These are phyloP conservation scores for Fonsecaea nubica DNA, from an alignment of 2,329 filamentous ascomycete species.

Conservation along the genomic window DNA sequence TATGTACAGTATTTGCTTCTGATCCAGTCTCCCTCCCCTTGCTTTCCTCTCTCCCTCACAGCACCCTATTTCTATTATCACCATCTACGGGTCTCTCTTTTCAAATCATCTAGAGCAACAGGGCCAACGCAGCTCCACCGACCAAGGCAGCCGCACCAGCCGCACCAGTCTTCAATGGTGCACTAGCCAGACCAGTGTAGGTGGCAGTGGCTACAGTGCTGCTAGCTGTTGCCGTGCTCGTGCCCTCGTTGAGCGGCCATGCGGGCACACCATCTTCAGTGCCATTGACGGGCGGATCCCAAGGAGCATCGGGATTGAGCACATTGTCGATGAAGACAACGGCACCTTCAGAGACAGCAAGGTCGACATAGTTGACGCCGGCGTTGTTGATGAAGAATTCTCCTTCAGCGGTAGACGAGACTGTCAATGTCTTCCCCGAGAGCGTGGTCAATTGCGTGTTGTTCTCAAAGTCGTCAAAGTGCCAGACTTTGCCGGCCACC, in stretches of 20 bases:
- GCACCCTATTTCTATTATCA: background rate
- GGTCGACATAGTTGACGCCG: slow-evolving; percentile 21
- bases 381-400: slow-evolving; percentile 29
- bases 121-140: slow-evolving; percentile 2
- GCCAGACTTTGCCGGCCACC: slow-evolving; percentile 19
- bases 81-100: background rate
- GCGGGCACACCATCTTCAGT: slow-evolving; percentile 25
- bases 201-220: slow-evolving; percentile 9
- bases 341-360: slow-evolving; percentile 22
- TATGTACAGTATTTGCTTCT: background rate
- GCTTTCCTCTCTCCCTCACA: background rate
- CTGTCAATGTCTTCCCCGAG: slow-evolving; percentile 24
- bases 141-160: slow-evolving; percentile 8
- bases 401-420: slow-evolving; percentile 16
- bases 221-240: slow-evolving; percentile 19
- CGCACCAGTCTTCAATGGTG: slow-evolving; percentile 9
- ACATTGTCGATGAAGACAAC: slow-evolving; percentile 32
- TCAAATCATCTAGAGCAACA: background rate
- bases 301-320: slow-evolving; percentile 24
- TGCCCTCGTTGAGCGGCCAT: slow-evolving; percentile 11
- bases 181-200: slow-evolving; percentile 6
- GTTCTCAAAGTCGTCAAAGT: slow-evolving; percentile 21
- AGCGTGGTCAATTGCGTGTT: slow-evolving; percentile 27
- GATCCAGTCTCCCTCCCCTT: background rate
- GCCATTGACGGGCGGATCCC: slow-evolving; percentile 19